phyloP scores from a whole-genome alignment of 108 stramenopile genomes.

The Stephanodiscus triporus region DNA sequence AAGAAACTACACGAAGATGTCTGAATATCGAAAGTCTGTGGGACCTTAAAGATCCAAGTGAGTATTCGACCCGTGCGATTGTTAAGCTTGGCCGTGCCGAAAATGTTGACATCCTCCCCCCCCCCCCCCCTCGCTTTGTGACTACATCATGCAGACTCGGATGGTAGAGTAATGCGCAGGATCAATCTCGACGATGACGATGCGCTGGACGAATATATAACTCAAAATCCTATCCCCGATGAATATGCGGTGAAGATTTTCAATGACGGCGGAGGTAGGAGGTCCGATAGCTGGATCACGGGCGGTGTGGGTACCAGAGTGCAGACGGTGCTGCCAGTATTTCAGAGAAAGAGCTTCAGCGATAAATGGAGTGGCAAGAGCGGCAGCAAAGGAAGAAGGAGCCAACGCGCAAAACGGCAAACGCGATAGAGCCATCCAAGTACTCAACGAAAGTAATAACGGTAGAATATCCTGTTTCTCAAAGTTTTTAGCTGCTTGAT shows the following conservation, averaged over 20 bases:
- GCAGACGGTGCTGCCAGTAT: slow-evolving; percentile 17
- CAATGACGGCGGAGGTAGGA: slow-evolving; percentile 14
- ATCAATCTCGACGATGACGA: slow-evolving; percentile 63
- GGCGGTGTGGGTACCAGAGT: slow-evolving; percentile 33
- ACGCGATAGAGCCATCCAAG: not conserved
- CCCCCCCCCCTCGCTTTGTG: too few species aligned
- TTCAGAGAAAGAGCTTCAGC: slow-evolving; percentile 41
- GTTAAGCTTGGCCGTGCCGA: too few species aligned
- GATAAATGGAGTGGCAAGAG: slow-evolving; percentile 41
- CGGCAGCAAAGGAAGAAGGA: slow-evolving; percentile 16
- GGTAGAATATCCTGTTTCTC: not conserved
- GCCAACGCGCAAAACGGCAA: slow-evolving; percentile 9
- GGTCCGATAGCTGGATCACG: slow-evolving; percentile 23
- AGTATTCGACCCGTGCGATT: slow-evolving; percentile 2
- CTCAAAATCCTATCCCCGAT: slow-evolving; percentile 69
- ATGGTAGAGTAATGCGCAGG: slow-evolving; percentile 58
- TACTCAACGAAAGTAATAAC: too few species aligned
- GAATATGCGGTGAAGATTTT: slow-evolving; percentile 42
- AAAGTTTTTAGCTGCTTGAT: not conserved
- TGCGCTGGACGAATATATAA: slow-evolving; percentile 74
- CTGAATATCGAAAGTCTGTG: slow-evolving; percentile 78
- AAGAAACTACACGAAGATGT: slow-evolving; percentile 52
- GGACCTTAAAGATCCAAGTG: slow-evolving; percentile 47
- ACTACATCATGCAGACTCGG: slow-evolving; percentile 11
- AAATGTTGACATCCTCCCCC: not conserved